Percentiles rank a stretch among this genome's conserved stretches.
Conservation (phyloP, 1,284 basidiomycete species). For the Anthracocystis panici-leucophaei region DNA sequence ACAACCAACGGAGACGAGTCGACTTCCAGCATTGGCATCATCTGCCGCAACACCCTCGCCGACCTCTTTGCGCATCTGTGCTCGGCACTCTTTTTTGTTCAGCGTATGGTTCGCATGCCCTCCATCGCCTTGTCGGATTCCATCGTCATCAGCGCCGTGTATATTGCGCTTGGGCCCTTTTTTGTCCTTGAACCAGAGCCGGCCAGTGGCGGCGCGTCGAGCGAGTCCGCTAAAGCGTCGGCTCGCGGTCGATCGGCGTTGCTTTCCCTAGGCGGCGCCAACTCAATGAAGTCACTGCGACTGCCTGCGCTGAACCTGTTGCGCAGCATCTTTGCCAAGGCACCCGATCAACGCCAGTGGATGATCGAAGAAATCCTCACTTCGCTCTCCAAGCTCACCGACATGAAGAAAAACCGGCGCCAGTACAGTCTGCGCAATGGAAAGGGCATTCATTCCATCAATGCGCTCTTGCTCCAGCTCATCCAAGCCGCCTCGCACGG, state of each 20-base stretch:
- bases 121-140: slow-evolving; percentile 71
- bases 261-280: slow-evolving; percentile 49
- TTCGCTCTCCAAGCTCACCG: slow-evolving; percentile 87
- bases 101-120: slow-evolving; percentile 68
- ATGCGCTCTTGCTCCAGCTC: slow-evolving; percentile 91
- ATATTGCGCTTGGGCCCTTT: slow-evolving; percentile 90
- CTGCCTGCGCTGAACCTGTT: slow-evolving; percentile 85
- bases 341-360: slow-evolving; percentile 90
- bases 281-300: slow-evolving; percentile 80
- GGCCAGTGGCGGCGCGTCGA: slow-evolving; percentile 27
- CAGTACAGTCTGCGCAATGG: slow-evolving; percentile 74
- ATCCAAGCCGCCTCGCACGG: slow-evolving; percentile 80
- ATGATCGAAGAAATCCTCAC: slow-evolving; percentile 94
- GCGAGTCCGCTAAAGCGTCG: slow-evolving; percentile 36
- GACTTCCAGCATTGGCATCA: slow-evolving; percentile 32
- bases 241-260: slow-evolving; percentile 44
- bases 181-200: slow-evolving; percentile 78
- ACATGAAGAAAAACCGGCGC: slow-evolving; percentile 85
- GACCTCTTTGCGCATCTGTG: slow-evolving; percentile 53
- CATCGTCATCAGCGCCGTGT: slow-evolving; percentile 85
- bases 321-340: slow-evolving; percentile 84
- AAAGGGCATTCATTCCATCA: slow-evolving; percentile 87
- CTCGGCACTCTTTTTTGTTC: slow-evolving; percentile 68
- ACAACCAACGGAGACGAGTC: slow-evolving; percentile 14
- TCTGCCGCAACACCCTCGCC: slow-evolving; percentile 48